A percentile compares a stretch with the other conserved stretches of the same genome.
Evolutionary conservation across 306 rosid genomes (phyloP).

Genomic region (Rosa rugosa): DNA sequence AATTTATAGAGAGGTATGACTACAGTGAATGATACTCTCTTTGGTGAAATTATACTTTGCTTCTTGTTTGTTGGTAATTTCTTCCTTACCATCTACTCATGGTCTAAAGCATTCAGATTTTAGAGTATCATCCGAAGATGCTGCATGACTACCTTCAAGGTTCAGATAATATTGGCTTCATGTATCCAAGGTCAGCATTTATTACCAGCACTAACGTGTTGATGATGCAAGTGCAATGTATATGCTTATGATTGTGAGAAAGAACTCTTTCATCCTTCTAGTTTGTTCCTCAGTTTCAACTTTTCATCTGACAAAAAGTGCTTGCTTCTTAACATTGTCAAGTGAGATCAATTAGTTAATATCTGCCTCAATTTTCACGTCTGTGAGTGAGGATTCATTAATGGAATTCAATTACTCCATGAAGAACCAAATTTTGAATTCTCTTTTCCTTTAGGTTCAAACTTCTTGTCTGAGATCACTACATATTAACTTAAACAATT

Average conservation of each 20-base stretch:
- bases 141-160: conserved; percentile 57
- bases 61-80: conserved; percentile 15
- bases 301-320: background rate
- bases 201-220: background rate
- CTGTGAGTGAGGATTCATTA: background rate
- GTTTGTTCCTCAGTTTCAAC: too few species aligned
- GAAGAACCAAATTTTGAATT: background rate
- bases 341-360: background rate
- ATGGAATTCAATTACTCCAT: background rate
- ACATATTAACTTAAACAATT: background rate
- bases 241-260: background rate
- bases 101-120: conserved; percentile 42
- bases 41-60: background rate
- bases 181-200: conserved; percentile 65
- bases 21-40: conserved; percentile 11
- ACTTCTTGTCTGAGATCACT: background rate
- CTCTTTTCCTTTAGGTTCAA: background rate
- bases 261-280: too few species aligned
- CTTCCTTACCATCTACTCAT: conserved; percentile 12
- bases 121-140: conserved; percentile 77
- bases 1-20: conserved; percentile 63
- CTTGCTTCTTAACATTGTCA: background rate
- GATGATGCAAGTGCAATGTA: background rate
- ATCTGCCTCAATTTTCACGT: background rate
- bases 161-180: conserved; percentile 44